phyloP scores from a whole-genome alignment of 2,329 filamentous ascomycete species.

The Apiospora sp. region DNA sequence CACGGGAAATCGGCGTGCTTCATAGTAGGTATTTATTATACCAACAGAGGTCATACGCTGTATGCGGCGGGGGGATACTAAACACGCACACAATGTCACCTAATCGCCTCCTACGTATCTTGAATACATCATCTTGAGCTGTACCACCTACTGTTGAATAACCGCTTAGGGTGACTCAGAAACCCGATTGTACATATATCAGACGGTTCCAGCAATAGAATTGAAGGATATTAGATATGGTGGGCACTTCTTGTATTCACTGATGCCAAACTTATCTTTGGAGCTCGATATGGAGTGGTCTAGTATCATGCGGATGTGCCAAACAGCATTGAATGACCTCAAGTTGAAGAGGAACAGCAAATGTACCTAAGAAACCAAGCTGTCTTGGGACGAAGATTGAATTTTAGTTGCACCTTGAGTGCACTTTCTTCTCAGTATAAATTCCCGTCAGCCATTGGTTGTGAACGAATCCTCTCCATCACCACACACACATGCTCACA shows the following conservation, averaged over 20 bases:
- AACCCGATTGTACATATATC: not conserved
- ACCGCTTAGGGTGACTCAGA: not conserved
- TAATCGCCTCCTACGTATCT: not conserved
- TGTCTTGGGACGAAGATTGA: not conserved
- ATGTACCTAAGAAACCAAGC: not conserved
- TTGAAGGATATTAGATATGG: not conserved
- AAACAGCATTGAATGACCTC: not conserved
- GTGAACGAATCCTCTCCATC: not conserved
- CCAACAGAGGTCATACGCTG: too few species aligned
- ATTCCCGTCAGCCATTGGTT: not conserved
- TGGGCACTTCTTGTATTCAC: not conserved
- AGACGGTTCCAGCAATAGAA: not conserved
- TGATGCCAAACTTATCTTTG: not conserved
- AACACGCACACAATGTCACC: too few species aligned
- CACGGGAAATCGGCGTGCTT: not conserved
- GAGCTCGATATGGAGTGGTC: not conserved
- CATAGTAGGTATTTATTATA: too few species aligned
- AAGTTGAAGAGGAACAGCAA: not conserved
- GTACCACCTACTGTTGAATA: not conserved
- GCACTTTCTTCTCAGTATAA: not conserved
- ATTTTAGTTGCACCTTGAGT: not conserved
- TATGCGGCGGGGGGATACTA: too few species aligned
- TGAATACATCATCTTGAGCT: not conserved
- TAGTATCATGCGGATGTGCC: not conserved
- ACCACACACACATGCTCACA: constrained; percentile 1